A percentile compares a stretch with the other conserved stretches of the same genome.
phyloP scores from a whole-genome alignment of 2,329 filamentous ascomycete species.

The Fusarium dimerum region DNA sequence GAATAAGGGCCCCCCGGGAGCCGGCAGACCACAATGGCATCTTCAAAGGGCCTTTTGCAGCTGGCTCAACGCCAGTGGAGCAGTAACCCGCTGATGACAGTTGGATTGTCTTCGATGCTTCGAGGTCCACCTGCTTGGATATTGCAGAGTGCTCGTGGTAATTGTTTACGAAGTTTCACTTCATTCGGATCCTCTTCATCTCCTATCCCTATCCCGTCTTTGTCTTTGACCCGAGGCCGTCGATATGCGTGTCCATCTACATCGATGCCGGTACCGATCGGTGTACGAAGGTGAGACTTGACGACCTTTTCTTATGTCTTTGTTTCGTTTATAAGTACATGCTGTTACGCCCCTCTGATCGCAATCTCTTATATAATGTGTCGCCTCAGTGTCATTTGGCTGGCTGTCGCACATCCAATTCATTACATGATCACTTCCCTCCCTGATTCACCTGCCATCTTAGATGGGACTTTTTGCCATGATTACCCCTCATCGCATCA shows the following conservation, averaged over 20 bases:
- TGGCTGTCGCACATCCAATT: not conserved
- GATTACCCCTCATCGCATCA: slow-evolving; percentile 11
- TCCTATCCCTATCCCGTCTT: not conserved
- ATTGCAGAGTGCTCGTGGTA: slow-evolving; percentile 1
- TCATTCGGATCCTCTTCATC: slow-evolving; percentile 8
- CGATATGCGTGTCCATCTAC: slow-evolving; percentile 14
- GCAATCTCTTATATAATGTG: not conserved
- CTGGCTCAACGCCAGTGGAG: slow-evolving; percentile 28
- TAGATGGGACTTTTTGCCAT: not conserved
- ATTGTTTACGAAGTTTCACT: slow-evolving; percentile 9
- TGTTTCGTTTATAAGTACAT: not conserved
- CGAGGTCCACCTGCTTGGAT: slow-evolving; percentile 4
- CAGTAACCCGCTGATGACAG: slow-evolving; percentile 21
- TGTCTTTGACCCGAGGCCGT: slow-evolving; percentile 7
- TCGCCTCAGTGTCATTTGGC: not conserved
- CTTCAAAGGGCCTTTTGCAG: slow-evolving; percentile 31
- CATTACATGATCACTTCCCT: not conserved
- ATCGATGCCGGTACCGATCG: slow-evolving; percentile 22
- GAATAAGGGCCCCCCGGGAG: slow-evolving; percentile 13
- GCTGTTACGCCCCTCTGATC: too few relatives aligned
- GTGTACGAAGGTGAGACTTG: slow-evolving; percentile 30
- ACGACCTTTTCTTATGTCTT: slow-evolving; percentile 1
- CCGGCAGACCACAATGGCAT: slow-evolving; percentile 24
- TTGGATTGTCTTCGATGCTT: slow-evolving; percentile 9
- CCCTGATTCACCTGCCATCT: not conserved